These are phyloP conservation scores for Podospora comata DNA, from an alignment of 495 filamentous ascomycete species.

Conservation along the genomic window DNA sequence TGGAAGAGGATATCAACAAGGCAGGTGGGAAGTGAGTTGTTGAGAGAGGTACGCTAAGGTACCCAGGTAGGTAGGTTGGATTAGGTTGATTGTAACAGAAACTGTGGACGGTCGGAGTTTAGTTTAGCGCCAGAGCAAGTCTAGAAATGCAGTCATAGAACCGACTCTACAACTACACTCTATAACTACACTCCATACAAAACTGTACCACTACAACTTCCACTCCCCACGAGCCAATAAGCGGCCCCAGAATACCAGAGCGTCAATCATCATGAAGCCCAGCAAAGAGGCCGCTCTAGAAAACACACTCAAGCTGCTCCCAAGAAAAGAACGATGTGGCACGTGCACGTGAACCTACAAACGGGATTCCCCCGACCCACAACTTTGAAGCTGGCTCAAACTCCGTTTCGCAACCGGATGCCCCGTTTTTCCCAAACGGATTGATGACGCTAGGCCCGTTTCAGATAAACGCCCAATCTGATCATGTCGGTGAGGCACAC, in stretches of 20 bases:
- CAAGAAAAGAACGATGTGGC: not conserved
- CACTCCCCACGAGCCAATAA: not conserved
- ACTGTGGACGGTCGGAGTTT: not conserved
- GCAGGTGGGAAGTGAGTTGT: not conserved
- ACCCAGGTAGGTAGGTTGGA: not conserved
- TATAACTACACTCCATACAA: not conserved
- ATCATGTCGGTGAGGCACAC: not conserved
- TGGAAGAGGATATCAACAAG: constrained; percentile 27
- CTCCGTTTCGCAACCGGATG: not conserved
- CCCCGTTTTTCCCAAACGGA: not conserved
- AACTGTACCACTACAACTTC: no score
- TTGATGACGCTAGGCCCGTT: constrained; percentile 3
- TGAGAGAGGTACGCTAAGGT: not conserved
- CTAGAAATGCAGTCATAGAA: not conserved
- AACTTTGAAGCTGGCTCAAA: not conserved
- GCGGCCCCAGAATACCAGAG: not conserved
- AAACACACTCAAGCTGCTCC: not conserved
- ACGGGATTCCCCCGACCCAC: not conserved
- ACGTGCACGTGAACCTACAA: not conserved
- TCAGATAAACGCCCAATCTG: not conserved
- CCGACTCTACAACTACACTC: not conserved
- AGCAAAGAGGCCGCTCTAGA: not conserved
- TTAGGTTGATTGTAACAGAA: not conserved
- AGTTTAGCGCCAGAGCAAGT: not conserved
- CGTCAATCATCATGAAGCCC: not conserved